phyloP scores from a whole-genome alignment of 805 yeast genomes.

The Wickerhamomyces ciferrii region DNA sequence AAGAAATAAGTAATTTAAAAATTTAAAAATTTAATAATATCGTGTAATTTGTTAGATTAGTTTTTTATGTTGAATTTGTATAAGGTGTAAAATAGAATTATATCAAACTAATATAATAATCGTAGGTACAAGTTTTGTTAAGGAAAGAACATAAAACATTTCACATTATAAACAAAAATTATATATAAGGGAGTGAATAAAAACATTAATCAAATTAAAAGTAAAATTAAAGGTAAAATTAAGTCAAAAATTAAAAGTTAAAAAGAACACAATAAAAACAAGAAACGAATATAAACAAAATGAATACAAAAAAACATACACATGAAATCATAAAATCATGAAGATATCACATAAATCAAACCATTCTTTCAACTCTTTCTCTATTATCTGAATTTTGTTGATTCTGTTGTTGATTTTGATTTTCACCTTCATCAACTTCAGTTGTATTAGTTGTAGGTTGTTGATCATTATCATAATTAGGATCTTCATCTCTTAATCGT shows the following conservation, averaged over 20 bases:
- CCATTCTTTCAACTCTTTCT: constrained; percentile 3
- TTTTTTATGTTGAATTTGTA: background rate
- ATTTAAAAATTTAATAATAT: too few relatives aligned
- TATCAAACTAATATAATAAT: background rate
- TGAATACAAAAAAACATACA: background rate
- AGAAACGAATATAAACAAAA: background rate
- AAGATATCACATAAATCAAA: background rate
- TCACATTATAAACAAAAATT: background rate
- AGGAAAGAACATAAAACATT: background rate
- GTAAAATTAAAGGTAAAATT: background rate
- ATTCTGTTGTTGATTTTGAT: background rate
- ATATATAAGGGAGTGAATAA: background rate
- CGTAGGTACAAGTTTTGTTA: background rate
- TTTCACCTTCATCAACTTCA: background rate
- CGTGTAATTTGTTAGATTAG: background rate
- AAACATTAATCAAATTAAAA: too few relatives aligned
- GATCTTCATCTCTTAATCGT: constrained; percentile 15
- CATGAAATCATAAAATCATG: background rate
- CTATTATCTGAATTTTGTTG: background rate
- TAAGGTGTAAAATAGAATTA: constrained; percentile 1
- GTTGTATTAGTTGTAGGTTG: background rate
- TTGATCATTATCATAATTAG: background rate
- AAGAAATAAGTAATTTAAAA: too few relatives aligned
- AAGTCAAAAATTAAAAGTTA: background rate
- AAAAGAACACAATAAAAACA: background rate